Percentiles rank a stretch among this genome's conserved stretches.
These are phyloP conservation scores for Bauhinia variegata DNA, from an alignment of 306 rosid species.

Conservation along the genomic window DNA sequence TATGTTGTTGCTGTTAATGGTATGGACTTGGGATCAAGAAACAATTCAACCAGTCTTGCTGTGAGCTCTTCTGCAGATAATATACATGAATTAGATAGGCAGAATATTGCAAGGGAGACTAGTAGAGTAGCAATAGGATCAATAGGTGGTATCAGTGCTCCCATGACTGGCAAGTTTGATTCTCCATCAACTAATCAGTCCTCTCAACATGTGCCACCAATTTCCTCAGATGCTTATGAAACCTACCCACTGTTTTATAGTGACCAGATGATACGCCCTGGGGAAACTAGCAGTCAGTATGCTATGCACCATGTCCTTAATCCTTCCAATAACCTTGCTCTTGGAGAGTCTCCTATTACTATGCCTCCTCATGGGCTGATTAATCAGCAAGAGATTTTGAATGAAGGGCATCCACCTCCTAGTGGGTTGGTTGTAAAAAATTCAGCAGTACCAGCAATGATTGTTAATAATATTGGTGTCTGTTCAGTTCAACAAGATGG, in stretches of 20 bases:
- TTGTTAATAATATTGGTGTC: conserved; percentile 41
- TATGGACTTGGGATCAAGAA: conserved; percentile 65
- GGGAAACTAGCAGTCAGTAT: conserved; percentile 45
- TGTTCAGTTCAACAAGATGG: conserved; percentile 45
- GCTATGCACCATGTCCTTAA: conserved; percentile 42
- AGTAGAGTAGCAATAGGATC: conserved; percentile 39
- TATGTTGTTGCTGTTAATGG: conserved; percentile 83
- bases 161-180: conserved; percentile 41
- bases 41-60: conserved; percentile 46
- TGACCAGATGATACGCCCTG: conserved; percentile 45
- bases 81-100: conserved; percentile 45
- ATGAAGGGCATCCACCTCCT: conserved; percentile 34
- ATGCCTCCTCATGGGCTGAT: conserved; percentile 39
- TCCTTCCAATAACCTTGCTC: conserved; percentile 37
- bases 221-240: conserved; percentile 49
- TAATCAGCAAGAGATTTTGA: conserved; percentile 42
- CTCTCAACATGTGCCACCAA: conserved; percentile 45
- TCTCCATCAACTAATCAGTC: conserved; percentile 38
- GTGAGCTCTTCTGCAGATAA: conserved; percentile 50
- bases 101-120: conserved; percentile 47
- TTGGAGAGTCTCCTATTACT: conserved; percentile 33
- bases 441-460: conserved; percentile 40
- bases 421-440: conserved; percentile 40
- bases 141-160: conserved; percentile 32
- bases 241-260: conserved; percentile 37